Base-by-base conservation (phyloP, 352 stramenopile genomes). In the Phytopythium helicoides region DNA sequence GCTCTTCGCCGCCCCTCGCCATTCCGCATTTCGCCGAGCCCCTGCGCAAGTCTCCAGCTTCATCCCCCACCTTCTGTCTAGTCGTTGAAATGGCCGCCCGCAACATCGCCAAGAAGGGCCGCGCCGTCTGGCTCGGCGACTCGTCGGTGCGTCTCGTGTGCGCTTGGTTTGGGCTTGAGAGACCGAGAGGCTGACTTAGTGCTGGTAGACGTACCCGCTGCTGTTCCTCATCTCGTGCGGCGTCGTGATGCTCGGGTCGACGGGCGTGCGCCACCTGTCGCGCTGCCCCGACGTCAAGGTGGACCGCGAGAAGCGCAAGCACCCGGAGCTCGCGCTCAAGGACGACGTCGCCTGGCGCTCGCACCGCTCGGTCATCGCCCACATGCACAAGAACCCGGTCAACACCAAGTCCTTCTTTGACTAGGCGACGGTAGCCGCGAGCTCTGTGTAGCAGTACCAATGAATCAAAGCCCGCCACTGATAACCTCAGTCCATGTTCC, bases 201-300 rank as follows among this genome's bases (percentile, higher is more conserved):
- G 23, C 23, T 22, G 36, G 14, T 26, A 84, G 73, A 81, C 70
- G 57, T 85, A 85, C 56, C 73, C 73, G 21, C 46, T 85, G 34
- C 64, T 85, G 11, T 55, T 60, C 19, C 72, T 69, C 33, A 66
- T 85, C 28, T 52, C 55, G 22, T 60, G 52, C 16, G 73, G 70
- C 52, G 37, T 66, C 8, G 44, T 73, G 40, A 62, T 86, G 56
- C 79, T 72, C 31, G n/a, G 66, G 16, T 65, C 64, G 12, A 58
- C 65, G 22, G 74, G 68, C 18, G 62, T 72, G 48, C 74, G 74
- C 50, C 71, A 86, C 61, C 47, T 86, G 31, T 81, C 71, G 44
- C 58, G 58, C 48, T 79, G 68, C 34, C 74, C 74, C 18, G 74
- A 86, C 62, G 74, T 86, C 52, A 82, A 86, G 48, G 76, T 68